A percentile compares a stretch with the other conserved stretches of the same genome.
phyloP scores from a whole-genome alignment of 75 land plant species.

The Sequoiadendron giganteum region DNA sequence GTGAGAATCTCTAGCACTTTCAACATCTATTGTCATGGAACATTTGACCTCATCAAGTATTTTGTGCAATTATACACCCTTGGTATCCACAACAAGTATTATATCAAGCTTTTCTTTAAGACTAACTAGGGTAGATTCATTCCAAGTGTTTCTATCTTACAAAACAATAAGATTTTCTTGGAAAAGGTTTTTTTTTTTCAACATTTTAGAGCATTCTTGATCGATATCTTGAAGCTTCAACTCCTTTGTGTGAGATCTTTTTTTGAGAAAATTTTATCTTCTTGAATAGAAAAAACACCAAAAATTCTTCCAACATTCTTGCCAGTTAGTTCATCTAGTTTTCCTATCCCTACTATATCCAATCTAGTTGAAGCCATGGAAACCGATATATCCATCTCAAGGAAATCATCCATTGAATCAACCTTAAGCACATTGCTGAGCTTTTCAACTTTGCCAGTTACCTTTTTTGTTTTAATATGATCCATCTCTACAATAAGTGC shows the following conservation, averaged over 20 bases:
- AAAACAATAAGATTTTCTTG: constrained; percentile 22
- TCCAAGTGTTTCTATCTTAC: constrained; percentile 25
- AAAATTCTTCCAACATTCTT: no score
- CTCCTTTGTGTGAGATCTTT: constrained; percentile 13
- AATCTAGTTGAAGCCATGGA: no score
- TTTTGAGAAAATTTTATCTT: constrained; percentile 10
- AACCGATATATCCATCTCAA: no score
- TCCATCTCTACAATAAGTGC: no score
- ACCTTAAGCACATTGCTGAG: no score
- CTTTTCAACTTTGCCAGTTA: no score
- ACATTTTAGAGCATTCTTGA: constrained; percentile 21
- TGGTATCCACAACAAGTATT: constrained; percentile 16
- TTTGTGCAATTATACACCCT: constrained; percentile 4
- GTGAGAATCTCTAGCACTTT: background rate
- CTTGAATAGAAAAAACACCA: no score
- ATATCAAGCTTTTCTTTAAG: constrained; percentile 26
- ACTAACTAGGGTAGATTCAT: constrained; percentile 13
- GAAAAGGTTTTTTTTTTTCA: constrained; percentile 12
- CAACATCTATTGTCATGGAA: background rate
- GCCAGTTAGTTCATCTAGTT: no score
- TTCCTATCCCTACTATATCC: no score
- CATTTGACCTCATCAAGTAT: constrained; percentile 8
- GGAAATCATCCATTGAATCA: no score
- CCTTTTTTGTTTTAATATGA: no score
- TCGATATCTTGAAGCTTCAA: constrained; percentile 22